Conservation (phyloP, 257 asterid species). For the Solanum stenotomum region DNA sequence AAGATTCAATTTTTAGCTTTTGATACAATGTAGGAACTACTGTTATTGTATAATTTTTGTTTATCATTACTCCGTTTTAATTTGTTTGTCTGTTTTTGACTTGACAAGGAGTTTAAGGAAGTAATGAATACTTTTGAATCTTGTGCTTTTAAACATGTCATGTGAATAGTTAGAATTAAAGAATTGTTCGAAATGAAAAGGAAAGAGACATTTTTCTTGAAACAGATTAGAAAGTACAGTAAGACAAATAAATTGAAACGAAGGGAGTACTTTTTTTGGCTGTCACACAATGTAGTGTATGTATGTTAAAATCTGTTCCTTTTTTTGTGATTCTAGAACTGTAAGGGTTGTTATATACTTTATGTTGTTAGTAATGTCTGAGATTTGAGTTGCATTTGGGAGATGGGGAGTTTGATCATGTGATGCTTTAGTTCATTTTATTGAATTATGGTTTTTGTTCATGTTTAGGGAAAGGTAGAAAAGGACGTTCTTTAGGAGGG, state of each 20-base stretch:
- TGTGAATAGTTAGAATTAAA: background rate
- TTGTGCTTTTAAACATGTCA: background rate
- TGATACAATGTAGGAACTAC: background rate
- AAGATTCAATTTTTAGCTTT: background rate
- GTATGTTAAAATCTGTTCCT: background rate
- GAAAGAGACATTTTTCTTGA: background rate
- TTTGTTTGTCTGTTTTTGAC: background rate
- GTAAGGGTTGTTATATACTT: background rate
- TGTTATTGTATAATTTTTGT: background rate
- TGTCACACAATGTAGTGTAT: background rate
- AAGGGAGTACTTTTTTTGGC: background rate
- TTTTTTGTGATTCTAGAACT: background rate
- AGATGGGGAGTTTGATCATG: background rate
- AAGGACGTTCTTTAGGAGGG: conserved; percentile 1
- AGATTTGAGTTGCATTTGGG: background rate
- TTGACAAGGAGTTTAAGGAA: background rate
- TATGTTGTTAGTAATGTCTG: background rate
- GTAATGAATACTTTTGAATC: background rate
- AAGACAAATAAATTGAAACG: background rate
- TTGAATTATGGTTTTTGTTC: background rate
- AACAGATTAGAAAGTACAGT: background rate
- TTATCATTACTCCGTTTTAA: background rate
- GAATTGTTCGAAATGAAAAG: background rate
- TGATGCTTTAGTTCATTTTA: background rate
- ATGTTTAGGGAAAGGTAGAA: conserved; percentile 9